Base-by-base conservation (phyloP, 2,329 filamentous ascomycete genomes). In the Calonectria naviculata region DNA sequence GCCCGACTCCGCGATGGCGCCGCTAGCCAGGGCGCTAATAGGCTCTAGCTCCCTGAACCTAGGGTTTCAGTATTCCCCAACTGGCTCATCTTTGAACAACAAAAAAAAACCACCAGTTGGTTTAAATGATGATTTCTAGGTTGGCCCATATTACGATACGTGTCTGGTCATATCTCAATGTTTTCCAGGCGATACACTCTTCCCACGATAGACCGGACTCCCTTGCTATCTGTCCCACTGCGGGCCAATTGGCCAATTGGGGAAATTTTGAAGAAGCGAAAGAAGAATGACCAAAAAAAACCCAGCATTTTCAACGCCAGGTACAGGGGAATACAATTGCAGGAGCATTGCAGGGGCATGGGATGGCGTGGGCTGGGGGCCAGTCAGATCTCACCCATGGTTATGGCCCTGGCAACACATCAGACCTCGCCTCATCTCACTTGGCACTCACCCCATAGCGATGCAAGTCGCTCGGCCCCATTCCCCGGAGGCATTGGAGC, bases 341-440 rank as follows among this genome's bases (percentile, higher is more conserved):
- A 73, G 71, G 71, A 73, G 61, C 58, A 38, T 36, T 61, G 61
- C 68, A 66, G 58, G 64, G 71, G 68, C 31, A 58, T 58, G 65
- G 58, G 58, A 68, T 65, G 67, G 71, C 65, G 61, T 58, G 65
- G 61, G 41, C 31, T 60, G 52, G 56, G 52, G 13, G 61, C 60
- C 65, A 66, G 52, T 47, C 49, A 73, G 71, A 73, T 73, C 68
- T 71, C 65, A 73, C 67, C 67, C 68, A 68, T 52, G 42, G 29
- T 47, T 56, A 24, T 36, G 31, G 61, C 34, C 62, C 69, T 46
- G 28, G 67, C 65, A 68, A 64, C 52, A 65, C 61, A 72, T 65
- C 67, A 70, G 64, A 72, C 71, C 60, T 72, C 71, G 68, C 68
- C 65, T 71, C 71, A 72, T 72, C 67, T 68, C 67, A 60, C 67